phyloP scores from a whole-genome alignment of 176 grass and related monocot species.

The Eremochloa ophiuroides region DNA sequence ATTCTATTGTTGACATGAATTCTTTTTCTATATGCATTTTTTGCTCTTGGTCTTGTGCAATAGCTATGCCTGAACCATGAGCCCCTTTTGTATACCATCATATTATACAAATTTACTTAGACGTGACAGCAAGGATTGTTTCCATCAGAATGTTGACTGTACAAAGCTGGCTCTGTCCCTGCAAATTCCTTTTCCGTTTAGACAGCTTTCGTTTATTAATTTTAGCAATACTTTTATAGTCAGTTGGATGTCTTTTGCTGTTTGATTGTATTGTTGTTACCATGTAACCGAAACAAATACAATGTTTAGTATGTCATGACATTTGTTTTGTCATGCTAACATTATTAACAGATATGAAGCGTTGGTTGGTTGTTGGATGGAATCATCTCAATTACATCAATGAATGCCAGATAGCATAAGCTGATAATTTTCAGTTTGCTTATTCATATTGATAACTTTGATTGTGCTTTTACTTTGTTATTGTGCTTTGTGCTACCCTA shows the following conservation, averaged over 20 bases:
- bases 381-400: slow-evolving; percentile 7
- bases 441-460: not conserved
- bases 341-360: not conserved
- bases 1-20: slow-evolving; percentile 27
- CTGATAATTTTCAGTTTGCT: not conserved
- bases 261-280: not conserved
- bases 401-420: not conserved
- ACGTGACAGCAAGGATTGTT: not conserved
- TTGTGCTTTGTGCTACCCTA: not conserved
- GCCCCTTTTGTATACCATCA: not conserved
- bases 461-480: not conserved
- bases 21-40: not conserved
- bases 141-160: not conserved
- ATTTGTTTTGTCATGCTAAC: not conserved
- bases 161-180: not conserved
- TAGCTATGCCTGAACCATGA: not conserved
- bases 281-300: not conserved
- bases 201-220: not conserved
- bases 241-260: not conserved
- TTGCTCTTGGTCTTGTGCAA: not conserved
- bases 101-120: not conserved
- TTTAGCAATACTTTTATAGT: slow-evolving; percentile 6
- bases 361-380: not conserved
- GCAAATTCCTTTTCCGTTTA: slow-evolving; percentile 6
- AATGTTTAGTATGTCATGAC: not conserved